Evolutionary conservation across 768 basidiomycete species (phyloP).

Genomic region (Trametes maxima): DNA sequence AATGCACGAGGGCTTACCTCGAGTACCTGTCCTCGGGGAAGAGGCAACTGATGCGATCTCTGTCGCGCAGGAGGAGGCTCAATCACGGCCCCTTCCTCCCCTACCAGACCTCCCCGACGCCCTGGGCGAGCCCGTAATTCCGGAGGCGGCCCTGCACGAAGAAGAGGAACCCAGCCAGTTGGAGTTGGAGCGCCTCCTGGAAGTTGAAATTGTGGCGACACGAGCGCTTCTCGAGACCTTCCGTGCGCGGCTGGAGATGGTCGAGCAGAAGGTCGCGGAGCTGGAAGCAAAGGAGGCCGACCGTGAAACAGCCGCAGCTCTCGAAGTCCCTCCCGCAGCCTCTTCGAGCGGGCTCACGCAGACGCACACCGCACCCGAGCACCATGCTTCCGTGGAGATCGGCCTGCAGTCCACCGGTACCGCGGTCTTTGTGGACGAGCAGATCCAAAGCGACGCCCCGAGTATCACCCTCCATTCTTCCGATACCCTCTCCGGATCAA

Average conservation of each 20-base stretch:
- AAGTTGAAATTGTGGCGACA: constrained; percentile 28
- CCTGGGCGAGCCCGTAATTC: not conserved
- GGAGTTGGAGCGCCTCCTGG: constrained; percentile 27
- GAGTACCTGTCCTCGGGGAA: not conserved
- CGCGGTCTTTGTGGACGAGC: constrained; percentile 1
- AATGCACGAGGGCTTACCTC: not conserved
- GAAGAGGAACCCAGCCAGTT: constrained; percentile 4
- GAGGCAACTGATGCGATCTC: not conserved
- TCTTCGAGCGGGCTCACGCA: not conserved
- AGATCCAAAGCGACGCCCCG: constrained; percentile 7
- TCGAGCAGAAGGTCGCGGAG: constrained; percentile 34
- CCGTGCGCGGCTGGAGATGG: constrained; percentile 31
- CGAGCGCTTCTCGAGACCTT: constrained; percentile 34
- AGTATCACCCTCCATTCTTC: not conserved
- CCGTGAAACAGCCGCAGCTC: constrained; percentile 9
- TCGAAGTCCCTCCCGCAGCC: not conserved
- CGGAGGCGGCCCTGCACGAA: not conserved
- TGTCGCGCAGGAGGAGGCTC: not conserved
- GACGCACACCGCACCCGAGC: not conserved
- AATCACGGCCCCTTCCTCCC: constrained; percentile 15
- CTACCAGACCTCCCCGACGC: constrained; percentile 7
- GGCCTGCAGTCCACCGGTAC: constrained; percentile 12
- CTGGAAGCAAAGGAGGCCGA: constrained; percentile 30
- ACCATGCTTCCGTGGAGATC: constrained; percentile 12
- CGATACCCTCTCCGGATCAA: constrained; percentile 1